These are phyloP conservation scores for Boletellus emodensis DNA, from an alignment of 768 basidiomycete species.

Conservation along the genomic window DNA sequence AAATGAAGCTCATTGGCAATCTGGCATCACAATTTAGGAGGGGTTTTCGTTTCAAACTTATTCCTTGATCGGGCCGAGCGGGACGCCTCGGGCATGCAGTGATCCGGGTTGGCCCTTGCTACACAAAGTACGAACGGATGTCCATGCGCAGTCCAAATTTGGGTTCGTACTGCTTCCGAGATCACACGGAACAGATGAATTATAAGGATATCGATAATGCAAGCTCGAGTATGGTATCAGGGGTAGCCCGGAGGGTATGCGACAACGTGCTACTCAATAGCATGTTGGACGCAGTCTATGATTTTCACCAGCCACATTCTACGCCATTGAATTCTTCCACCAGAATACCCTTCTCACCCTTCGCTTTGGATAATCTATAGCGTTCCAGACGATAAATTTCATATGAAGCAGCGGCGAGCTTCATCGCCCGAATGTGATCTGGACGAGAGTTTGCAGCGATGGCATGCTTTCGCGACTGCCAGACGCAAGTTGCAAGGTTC, in stretches of 20 bases:
- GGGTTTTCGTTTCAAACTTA: no score
- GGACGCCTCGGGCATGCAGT: not conserved
- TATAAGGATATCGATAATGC: not conserved
- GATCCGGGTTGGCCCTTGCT: not conserved
- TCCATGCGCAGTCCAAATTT: no score
- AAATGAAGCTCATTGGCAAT: no score
- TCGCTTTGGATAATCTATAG: constrained; percentile 62
- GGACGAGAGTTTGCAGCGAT: constrained; percentile 75
- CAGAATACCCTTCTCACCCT: constrained; percentile 52
- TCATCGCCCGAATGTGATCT: constrained; percentile 80
- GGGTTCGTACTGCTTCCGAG: no score
- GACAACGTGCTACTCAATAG: no score
- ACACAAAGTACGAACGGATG: no score
- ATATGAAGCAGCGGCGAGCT: constrained; percentile 71
- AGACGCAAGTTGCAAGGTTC: constrained; percentile 95
- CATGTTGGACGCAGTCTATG: not conserved
- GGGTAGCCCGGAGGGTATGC: no score
- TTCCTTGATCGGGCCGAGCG: not conserved
- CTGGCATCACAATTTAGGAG: no score
- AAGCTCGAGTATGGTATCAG: not conserved
- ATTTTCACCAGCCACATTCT: constrained; percentile 66
- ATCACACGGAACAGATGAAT: no score
- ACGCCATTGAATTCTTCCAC: constrained; percentile 59
- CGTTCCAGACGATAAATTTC: constrained; percentile 78
- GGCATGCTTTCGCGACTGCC: constrained; percentile 86